A percentile compares a stretch with the other conserved stretches of the same genome.
Evolutionary conservation across 2,329 filamentous ascomycete genomes (phyloP).

Genomic region (Aureobasidium vineae): DNA sequence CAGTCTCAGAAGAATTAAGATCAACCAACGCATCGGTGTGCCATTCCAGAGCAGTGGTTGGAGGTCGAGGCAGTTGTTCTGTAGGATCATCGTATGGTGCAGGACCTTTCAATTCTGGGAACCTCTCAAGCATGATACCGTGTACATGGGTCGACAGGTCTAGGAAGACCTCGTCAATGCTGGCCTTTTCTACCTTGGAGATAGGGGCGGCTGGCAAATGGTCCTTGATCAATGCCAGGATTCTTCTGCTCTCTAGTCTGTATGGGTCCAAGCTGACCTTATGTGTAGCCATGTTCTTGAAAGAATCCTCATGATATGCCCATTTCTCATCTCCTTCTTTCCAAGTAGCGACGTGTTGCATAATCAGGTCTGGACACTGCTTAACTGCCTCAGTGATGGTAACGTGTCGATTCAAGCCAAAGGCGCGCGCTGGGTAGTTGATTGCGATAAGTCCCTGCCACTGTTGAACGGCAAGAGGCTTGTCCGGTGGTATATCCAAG

Average conservation of each 20-base stretch:
- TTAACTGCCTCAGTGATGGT: constrained; percentile 79
- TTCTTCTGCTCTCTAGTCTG: constrained; percentile 76
- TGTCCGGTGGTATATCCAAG: constrained; percentile 68
- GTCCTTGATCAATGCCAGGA: constrained; percentile 75
- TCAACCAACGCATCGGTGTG: constrained; percentile 77
- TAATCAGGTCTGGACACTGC: constrained; percentile 76
- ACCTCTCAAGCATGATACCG: constrained; percentile 68
- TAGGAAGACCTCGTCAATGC: constrained; percentile 93
- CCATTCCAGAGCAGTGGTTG: constrained; percentile 76
- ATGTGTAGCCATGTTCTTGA: constrained; percentile 75
- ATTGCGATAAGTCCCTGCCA: constrained; percentile 94
- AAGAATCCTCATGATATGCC: constrained; percentile 83
- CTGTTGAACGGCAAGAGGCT: constrained; percentile 89
- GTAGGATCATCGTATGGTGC: constrained; percentile 71
- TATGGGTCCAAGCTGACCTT: constrained; percentile 96
- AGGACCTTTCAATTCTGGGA: constrained; percentile 66
- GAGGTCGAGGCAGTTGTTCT: constrained; percentile 70
- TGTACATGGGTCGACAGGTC: constrained; percentile 87
- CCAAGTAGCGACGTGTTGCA: constrained; percentile 95
- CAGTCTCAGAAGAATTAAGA: constrained; percentile 67
- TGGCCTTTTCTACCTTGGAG: constrained; percentile 85
- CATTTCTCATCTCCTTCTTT: constrained; percentile 87
- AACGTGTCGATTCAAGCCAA: constrained; percentile 76
- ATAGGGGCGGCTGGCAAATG: constrained; percentile 59
- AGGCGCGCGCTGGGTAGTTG: constrained; percentile 86